Base-by-base conservation (phyloP, 2,329 filamentous ascomycete species). In the Alternaria panax region DNA sequence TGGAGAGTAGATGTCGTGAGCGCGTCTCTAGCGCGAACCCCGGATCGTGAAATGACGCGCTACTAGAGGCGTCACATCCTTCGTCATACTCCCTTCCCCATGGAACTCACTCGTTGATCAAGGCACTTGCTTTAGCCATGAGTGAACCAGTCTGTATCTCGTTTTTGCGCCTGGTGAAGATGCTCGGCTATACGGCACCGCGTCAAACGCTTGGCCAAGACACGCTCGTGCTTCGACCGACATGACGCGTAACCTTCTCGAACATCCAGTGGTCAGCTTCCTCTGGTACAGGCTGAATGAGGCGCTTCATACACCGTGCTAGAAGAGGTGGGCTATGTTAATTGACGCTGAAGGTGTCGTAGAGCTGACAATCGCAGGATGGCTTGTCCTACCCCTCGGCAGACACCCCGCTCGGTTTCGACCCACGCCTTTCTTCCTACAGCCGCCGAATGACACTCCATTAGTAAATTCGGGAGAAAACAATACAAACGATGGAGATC, bases 331-430 rank as follows among this genome's bases (percentile, higher is more conserved):
- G 8, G 40, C 40, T 7, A 24, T 34, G 18, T 20, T 8, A 25
- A 22, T 22, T 9, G 20, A 8, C 27, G 4, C 25, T 4, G 20
- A 16, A 27, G 2, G 27, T 14, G 20, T 18, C 9, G 20, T 2
- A 41, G 11, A 14, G 41, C 62, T 70, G 6, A 73, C 38, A 24
- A 27, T 2, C 7, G 2, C 45, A 75, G 72, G 67, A 69, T 75
- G 73, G 72, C 59, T 75, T 4, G 45, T 74, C 40, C 59, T 76
- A 56, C 72, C 71, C 28, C 57, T 72, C 52, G 59, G 66, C 57
- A 70, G 62, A 59, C 67, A 62, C 48, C 53, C 68, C 32, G 38
- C 63, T 22, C 69, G 63, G 47, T 52, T 51, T n/a, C 65, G 57
- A 30, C 50, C 58, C 18, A 24, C 59, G 34, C 60, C 65, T 20